Percentiles rank a stretch among this genome's conserved stretches.
These are phyloP conservation scores for Piper betle DNA, from an alignment of 164 flowering plant genomes.

Conservation along the genomic window DNA sequence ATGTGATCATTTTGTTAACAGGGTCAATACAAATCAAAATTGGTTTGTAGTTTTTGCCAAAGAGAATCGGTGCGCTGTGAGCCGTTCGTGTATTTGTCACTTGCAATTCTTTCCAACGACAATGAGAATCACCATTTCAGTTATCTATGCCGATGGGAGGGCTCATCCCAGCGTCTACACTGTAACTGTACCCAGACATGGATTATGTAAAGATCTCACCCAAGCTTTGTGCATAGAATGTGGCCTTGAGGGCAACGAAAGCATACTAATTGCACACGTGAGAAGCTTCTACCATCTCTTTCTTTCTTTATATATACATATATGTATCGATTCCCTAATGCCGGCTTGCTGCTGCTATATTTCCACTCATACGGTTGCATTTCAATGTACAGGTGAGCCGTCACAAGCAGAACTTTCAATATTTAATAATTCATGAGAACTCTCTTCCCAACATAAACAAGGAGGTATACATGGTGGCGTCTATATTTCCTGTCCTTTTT, in stretches of 20 bases:
- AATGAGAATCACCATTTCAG: constrained; percentile 61
- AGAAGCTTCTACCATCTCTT: background rate
- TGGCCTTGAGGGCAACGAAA: constrained; percentile 63
- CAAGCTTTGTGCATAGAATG: constrained; percentile 54
- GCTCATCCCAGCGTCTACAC: constrained; percentile 80
- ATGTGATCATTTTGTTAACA: constrained; percentile 16
- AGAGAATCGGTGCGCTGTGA: constrained; percentile 87
- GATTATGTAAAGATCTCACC: constrained; percentile 54
- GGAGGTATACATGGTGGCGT: too few relatives aligned
- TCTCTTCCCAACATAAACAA: too few relatives aligned
- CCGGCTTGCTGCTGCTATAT: too few relatives aligned
- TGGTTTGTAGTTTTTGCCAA: constrained; percentile 75
- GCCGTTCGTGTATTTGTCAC: constrained; percentile 84
- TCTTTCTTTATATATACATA: too few relatives aligned
- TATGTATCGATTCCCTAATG: too few relatives aligned
- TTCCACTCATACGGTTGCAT: too few relatives aligned
- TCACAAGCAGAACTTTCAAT: too few relatives aligned
- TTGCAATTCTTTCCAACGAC: constrained; percentile 80
- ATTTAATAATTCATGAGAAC: too few relatives aligned
- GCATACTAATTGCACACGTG: constrained; percentile 80
- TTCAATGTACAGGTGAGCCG: too few relatives aligned
- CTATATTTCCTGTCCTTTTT: too few relatives aligned
- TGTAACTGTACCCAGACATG: constrained; percentile 55
- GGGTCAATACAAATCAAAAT: constrained; percentile 95
- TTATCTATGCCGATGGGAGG: constrained; percentile 73